Percentiles rank a stretch among this genome's conserved stretches.
phyloP scores from a whole-genome alignment of 352 stramenopile species.

The Elongisporangium prolatum region DNA sequence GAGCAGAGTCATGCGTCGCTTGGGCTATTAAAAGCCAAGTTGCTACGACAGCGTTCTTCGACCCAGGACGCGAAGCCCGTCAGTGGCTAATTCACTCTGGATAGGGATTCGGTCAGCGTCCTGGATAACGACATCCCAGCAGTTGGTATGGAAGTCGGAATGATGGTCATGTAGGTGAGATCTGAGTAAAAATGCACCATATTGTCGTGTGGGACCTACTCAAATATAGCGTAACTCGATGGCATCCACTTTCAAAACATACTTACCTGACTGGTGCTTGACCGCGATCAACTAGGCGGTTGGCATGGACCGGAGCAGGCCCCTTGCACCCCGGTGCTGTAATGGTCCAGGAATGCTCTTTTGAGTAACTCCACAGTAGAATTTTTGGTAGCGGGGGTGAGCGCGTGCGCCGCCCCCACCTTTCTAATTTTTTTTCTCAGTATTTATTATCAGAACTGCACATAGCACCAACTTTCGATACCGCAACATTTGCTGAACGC shows the following conservation, averaged over 20 bases:
- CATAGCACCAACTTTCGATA: no score
- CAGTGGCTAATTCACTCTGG: not conserved
- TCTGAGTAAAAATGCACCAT: not conserved
- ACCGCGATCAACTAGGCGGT: slow-evolving; percentile 74
- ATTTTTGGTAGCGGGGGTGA: slow-evolving; percentile 78
- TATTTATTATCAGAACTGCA: slow-evolving; percentile 1
- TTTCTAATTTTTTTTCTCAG: slow-evolving; percentile 4
- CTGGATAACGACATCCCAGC: not conserved
- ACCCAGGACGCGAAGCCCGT: not conserved
- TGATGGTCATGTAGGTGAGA: not conserved
- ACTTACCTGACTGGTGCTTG: slow-evolving; percentile 87
- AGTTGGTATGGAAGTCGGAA: no score
- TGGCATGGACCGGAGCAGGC: slow-evolving; percentile 86
- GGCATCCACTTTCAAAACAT: slow-evolving; percentile 30
- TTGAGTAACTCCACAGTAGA: slow-evolving; percentile 79
- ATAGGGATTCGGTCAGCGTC: not conserved
- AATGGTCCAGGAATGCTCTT: slow-evolving; percentile 83
- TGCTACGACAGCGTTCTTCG: not conserved
- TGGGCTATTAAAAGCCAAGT: not conserved
- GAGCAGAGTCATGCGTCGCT: not conserved
- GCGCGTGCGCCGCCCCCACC: slow-evolving; percentile 62
- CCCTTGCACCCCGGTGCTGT: slow-evolving; percentile 84
- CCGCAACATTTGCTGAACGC: no score
- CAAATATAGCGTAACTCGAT: not conserved
- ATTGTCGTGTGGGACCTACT: not conserved